Evolutionary conservation across 345 rosid species (phyloP).

Genomic region (Syzygium oleosum): DNA sequence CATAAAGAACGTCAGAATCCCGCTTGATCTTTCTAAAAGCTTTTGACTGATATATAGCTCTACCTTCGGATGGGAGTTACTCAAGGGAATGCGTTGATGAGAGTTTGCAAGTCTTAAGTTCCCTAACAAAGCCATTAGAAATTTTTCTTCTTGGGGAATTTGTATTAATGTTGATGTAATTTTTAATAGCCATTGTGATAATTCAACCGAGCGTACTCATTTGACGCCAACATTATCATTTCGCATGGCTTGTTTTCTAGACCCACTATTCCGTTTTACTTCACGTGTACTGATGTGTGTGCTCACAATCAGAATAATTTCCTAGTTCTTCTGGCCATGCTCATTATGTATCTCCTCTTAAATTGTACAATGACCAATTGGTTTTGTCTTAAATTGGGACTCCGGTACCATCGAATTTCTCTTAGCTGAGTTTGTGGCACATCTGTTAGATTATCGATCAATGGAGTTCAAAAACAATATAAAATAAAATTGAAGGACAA

Average conservation of each 20-base stretch:
- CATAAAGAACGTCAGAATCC: background rate
- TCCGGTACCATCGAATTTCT: background rate
- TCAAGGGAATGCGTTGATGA: background rate
- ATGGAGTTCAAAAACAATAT: background rate
- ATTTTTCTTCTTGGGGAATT: background rate
- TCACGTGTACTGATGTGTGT: background rate
- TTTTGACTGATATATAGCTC: background rate
- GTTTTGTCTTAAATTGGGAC: background rate
- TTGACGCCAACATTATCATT: background rate
- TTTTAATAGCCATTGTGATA: background rate
- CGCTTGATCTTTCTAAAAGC: background rate
- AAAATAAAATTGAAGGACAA: background rate
- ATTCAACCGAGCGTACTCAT: background rate
- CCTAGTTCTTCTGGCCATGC: background rate
- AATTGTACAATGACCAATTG: background rate
- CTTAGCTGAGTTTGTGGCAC: background rate
- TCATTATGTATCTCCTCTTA: background rate
- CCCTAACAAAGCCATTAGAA: background rate
- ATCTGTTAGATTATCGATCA: background rate
- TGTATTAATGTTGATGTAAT: background rate
- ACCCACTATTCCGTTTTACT: background rate
- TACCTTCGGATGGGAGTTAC: background rate
- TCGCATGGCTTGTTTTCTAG: background rate
- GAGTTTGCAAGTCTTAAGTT: background rate
- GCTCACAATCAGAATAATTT: background rate